These are phyloP conservation scores for Colletotrichum sp. DNA, from an alignment of 2,329 filamentous ascomycete genomes.

Conservation along the genomic window DNA sequence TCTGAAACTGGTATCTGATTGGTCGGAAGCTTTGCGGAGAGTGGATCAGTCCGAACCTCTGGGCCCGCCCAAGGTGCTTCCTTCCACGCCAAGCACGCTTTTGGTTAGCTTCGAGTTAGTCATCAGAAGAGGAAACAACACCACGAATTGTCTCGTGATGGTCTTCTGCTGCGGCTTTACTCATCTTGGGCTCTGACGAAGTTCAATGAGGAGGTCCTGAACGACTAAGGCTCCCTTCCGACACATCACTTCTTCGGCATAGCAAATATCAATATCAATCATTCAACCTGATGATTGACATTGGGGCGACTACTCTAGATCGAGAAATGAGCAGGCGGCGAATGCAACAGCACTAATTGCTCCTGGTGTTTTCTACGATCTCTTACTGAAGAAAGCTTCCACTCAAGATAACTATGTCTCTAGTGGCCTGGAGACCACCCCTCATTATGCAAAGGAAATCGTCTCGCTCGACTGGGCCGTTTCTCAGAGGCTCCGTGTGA, in stretches of 20 bases:
- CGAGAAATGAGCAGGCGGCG: background rate
- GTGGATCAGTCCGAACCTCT: background rate
- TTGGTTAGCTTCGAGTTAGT: background rate
- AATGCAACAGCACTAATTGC: background rate
- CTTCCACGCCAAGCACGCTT: background rate
- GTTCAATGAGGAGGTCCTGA: too few species aligned
- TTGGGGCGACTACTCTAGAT: accelerated
- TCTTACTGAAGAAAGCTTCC: accelerated
- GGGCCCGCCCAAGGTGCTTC: background rate
- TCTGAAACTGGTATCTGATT: conserved; percentile 11
- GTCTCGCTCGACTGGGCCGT: background rate
- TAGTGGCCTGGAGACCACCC: accelerated
- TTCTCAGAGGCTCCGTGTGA: background rate
- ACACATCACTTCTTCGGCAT: accelerated
- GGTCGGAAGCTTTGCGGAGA: background rate
- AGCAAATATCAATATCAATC: background rate
- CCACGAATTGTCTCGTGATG: background rate
- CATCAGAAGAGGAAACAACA: background rate
- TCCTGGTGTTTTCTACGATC: background rate
- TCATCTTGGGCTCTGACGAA: too few species aligned
- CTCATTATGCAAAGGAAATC: accelerated
- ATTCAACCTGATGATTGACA: background rate
- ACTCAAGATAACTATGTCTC: background rate
- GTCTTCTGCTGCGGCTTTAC: too few species aligned
- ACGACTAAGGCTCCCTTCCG: accelerated